Conservation (phyloP, 2,329 filamentous ascomycete genomes). For the Arthrobotrys musiformis region DNA sequence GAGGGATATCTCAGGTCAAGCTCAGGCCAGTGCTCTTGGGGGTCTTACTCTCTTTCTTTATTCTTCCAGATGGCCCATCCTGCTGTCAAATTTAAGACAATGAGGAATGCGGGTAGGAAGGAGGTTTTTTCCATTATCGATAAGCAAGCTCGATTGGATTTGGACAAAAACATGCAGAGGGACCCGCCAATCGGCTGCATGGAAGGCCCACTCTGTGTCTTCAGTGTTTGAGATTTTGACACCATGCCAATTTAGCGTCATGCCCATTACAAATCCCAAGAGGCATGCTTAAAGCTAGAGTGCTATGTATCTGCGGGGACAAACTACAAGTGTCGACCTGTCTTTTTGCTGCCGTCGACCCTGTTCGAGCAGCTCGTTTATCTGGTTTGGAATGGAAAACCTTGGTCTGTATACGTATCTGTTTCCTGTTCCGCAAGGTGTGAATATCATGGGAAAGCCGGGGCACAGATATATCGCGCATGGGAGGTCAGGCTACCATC, state of each 20-base stretch:
- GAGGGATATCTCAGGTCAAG: constrained; percentile 14
- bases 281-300: too few relatives aligned
- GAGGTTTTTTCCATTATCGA: constrained; percentile 51
- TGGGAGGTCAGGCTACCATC: background rate
- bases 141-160: constrained; percentile 40
- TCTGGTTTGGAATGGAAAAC: background rate
- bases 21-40: constrained; percentile 10
- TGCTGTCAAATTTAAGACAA: background rate
- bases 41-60: constrained; percentile 9
- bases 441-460: too few relatives aligned
- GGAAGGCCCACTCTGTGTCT: constrained; percentile 25
- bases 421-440: constrained; percentile 35
- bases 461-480: constrained; percentile 3
- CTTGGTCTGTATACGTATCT: background rate
- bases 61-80: background rate
- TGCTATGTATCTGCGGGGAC: constrained; percentile 8
- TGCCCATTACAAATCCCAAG: constrained; percentile 27
- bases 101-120: constrained; percentile 9
- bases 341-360: background rate
- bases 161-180: constrained; percentile 13
- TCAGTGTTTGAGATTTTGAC: constrained; percentile 15
- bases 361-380: constrained; percentile 30
- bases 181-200: constrained; percentile 42
- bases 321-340: constrained; percentile 5
- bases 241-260: constrained; percentile 24